phyloP scores from a whole-genome alignment of 306 rosid species.

The Senna tora region DNA sequence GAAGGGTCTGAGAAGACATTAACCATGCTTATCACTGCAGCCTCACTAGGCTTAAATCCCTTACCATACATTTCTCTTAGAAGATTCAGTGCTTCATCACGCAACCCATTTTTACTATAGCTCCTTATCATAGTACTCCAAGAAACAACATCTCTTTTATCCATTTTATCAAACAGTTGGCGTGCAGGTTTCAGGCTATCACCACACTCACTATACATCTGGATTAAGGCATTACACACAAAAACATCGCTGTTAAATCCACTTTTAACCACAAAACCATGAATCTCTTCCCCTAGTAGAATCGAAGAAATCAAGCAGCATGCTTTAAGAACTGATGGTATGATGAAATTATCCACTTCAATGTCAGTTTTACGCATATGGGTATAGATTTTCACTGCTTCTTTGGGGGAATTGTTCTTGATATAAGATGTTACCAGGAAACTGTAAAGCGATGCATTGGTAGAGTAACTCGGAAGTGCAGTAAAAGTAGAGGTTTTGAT shows the following conservation, averaged over 20 bases:
- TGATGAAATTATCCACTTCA: constrained; percentile 57
- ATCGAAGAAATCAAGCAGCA: constrained; percentile 45
- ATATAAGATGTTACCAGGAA: constrained; percentile 66
- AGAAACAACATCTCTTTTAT: constrained; percentile 57
- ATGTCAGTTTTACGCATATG: constrained; percentile 52
- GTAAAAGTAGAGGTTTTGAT: constrained; percentile 56
- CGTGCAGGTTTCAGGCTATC: constrained; percentile 49
- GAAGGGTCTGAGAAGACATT: constrained; percentile 44
- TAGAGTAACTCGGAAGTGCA: constrained; percentile 41
- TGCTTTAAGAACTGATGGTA: constrained; percentile 79
- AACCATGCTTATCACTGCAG: constrained; percentile 56
- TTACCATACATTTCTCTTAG: constrained; percentile 47
- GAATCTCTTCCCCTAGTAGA: constrained; percentile 54
- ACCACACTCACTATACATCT: constrained; percentile 62
- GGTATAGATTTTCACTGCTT: constrained; percentile 47
- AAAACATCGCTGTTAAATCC: constrained; percentile 50
- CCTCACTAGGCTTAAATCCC: constrained; percentile 52
- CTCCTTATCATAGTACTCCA: constrained; percentile 71
- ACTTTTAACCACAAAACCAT: constrained; percentile 56
- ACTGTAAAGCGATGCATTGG: constrained; percentile 52
- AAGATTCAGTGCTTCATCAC: constrained; percentile 53
- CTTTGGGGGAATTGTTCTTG: constrained; percentile 48
- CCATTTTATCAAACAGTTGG: constrained; percentile 54
- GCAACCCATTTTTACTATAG: constrained; percentile 48
- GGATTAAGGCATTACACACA: constrained; percentile 65